Conservation (phyloP, 2,329 filamentous ascomycete genomes). For the Xylariaceae sp. region DNA sequence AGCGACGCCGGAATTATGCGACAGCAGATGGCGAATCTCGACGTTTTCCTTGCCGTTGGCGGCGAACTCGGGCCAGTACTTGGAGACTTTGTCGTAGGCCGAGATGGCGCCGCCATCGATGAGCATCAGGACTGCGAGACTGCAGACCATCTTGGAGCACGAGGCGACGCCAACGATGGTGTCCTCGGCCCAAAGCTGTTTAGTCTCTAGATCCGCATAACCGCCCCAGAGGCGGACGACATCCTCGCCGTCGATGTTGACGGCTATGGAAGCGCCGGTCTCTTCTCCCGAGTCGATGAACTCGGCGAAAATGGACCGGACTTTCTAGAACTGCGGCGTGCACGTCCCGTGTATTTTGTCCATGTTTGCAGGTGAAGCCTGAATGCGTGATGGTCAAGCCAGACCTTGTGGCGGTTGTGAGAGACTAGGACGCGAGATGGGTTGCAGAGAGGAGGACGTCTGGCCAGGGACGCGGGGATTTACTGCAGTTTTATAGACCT, state of each 20-base stretch:
- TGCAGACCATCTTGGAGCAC: slow-evolving; percentile 36
- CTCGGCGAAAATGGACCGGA: slow-evolving; percentile 35
- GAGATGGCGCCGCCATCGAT: slow-evolving; percentile 38
- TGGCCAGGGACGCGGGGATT: too few species aligned
- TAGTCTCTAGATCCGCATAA: slow-evolving; percentile 30
- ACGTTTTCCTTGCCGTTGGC: slow-evolving; percentile 38
- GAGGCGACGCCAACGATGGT: slow-evolving; percentile 39
- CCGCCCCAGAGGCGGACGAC: slow-evolving; percentile 43
- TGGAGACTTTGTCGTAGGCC: slow-evolving; percentile 35
- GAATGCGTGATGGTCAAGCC: background rate
- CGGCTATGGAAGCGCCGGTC: slow-evolving; percentile 39
- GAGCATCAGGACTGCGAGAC: slow-evolving; percentile 37
- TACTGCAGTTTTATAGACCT: too few species aligned
- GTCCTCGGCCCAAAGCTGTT: slow-evolving; percentile 35
- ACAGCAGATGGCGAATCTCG: slow-evolving; percentile 38
- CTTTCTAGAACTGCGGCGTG: slow-evolving; percentile 35
- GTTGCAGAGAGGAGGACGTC: too few species aligned
- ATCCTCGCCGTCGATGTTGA: slow-evolving; percentile 37
- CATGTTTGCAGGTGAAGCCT: slow-evolving; percentile 5
- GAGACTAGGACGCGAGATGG: too few species aligned
- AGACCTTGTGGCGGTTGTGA: too few species aligned
- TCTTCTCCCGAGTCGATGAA: slow-evolving; percentile 38
- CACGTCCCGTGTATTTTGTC: slow-evolving; percentile 36
- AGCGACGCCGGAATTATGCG: slow-evolving; percentile 36
- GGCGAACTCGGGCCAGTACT: slow-evolving; percentile 44